These are phyloP conservation scores for Spizellomyces sp. DNA, from an alignment of 192 early-diverging fungal genomes.

Conservation along the genomic window DNA sequence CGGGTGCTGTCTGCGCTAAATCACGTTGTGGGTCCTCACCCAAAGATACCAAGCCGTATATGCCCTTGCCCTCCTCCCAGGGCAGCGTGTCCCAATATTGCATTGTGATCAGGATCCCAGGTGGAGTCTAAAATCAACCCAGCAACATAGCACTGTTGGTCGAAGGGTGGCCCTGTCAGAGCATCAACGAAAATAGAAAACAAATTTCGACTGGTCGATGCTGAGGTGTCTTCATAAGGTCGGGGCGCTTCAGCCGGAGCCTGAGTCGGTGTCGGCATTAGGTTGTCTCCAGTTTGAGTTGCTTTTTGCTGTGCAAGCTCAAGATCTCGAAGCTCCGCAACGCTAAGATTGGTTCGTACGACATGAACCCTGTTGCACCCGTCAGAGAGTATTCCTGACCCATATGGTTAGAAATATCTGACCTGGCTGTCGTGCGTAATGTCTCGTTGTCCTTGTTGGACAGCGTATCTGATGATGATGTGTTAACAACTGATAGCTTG, in stretches of 20 bases:
- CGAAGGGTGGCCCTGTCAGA: background rate
- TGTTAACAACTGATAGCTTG: background rate
- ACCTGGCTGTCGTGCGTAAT: background rate
- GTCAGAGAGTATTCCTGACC: too few species aligned
- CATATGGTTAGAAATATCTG: background rate
- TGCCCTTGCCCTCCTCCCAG: slow-evolving; percentile 61
- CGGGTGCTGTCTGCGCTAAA: slow-evolving; percentile 39
- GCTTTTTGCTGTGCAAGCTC: too few species aligned
- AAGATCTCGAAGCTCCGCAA: too few species aligned
- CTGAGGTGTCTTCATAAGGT: background rate
- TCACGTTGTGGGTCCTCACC: slow-evolving; percentile 50
- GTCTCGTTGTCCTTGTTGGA: background rate
- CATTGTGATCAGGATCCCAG: slow-evolving; percentile 17
- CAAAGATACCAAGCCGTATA: slow-evolving; percentile 65
- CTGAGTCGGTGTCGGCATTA: too few species aligned
- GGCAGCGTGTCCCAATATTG: slow-evolving; percentile 65
- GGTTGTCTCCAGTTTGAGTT: too few species aligned
- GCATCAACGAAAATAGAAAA: background rate
- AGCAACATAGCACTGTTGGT: background rate
- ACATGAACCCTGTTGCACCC: too few species aligned
- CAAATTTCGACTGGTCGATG: background rate
- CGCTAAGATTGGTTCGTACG: too few species aligned
- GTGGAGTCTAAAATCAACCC: background rate
- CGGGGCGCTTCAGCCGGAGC: background rate
- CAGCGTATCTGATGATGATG: background rate